Conservation (phyloP, 139 green algal species). For the Nannochloris sp. region DNA sequence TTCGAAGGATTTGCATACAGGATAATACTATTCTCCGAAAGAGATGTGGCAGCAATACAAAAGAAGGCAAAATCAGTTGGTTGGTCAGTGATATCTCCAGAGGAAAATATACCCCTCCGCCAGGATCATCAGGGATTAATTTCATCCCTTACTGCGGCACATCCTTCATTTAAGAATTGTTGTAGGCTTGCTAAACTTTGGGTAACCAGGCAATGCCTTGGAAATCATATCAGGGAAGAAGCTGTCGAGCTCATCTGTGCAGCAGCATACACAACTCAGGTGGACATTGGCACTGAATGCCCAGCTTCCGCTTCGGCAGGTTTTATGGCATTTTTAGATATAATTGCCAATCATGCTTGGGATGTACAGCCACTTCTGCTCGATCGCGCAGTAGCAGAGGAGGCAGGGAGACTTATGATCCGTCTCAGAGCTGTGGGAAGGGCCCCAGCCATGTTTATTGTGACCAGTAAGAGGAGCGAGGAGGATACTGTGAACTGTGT, state of each 20-base stretch:
- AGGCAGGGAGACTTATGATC: neutral
- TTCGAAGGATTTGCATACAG: slow-evolving; percentile 68
- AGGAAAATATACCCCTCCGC: slow-evolving; percentile 25
- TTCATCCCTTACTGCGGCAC: slow-evolving; percentile 21
- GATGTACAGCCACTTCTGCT: slow-evolving; percentile 45
- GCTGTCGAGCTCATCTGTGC: slow-evolving; percentile 61
- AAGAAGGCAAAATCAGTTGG: slow-evolving; percentile 11
- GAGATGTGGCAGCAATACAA: slow-evolving; percentile 31
- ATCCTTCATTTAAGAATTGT: slow-evolving; percentile 45
- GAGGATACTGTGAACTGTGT: slow-evolving; percentile 19
- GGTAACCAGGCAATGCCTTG: slow-evolving; percentile 45
- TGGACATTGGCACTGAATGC: neutral
- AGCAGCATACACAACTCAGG: slow-evolving; percentile 31
- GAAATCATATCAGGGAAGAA: slow-evolving; percentile 43
- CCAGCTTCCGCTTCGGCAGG: slow-evolving; percentile 30
- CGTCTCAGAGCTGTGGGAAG: neutral
- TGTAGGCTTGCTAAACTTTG: slow-evolving; percentile 52
- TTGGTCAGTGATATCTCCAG: neutral
- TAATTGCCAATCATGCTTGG: slow-evolving; percentile 59
- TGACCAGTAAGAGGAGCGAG: slow-evolving; percentile 21
- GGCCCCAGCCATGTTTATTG: slow-evolving; percentile 41
- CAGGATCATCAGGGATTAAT: slow-evolving; percentile 59
- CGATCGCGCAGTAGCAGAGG: slow-evolving; percentile 36
- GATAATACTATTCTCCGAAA: slow-evolving; percentile 49
- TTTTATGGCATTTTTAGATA: slow-evolving; percentile 61